Conservation (phyloP, 1,284 basidiomycete species). For the Cryptococcus jaspeensis region DNA sequence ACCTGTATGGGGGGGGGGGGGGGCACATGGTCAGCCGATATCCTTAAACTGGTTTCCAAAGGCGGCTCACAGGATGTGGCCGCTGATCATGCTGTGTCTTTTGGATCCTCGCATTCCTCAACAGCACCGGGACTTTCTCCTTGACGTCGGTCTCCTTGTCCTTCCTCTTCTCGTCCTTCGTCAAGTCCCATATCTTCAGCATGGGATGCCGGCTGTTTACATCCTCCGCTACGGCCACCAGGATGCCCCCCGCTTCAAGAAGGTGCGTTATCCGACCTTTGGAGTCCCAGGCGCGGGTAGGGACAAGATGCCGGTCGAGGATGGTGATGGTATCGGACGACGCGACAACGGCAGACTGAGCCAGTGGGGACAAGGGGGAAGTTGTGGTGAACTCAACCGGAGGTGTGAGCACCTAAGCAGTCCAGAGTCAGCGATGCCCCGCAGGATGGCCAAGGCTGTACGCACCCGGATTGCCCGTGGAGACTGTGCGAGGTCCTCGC, state of each 20-base stretch:
- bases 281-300: slow-evolving; percentile 66
- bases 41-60: slow-evolving; percentile 4
- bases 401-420: slow-evolving; percentile 25
- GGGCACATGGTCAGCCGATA: neutral
- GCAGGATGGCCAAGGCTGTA: neutral
- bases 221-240: slow-evolving; percentile 86
- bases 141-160: slow-evolving; percentile 32
- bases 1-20: slow-evolving; percentile 56
- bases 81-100: slow-evolving; percentile 63
- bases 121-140: slow-evolving; percentile 59
- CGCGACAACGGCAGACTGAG: slow-evolving; percentile 38
- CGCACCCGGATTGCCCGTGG: slow-evolving; percentile 74
- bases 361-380: slow-evolving; percentile 35
- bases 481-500: slow-evolving; percentile 68
- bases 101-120: slow-evolving; percentile 70
- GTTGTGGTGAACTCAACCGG: slow-evolving; percentile 40
- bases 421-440: neutral
- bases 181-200: slow-evolving; percentile 86
- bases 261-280: slow-evolving; percentile 53
- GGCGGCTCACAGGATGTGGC: slow-evolving; percentile 69
- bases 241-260: slow-evolving; percentile 69
- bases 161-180: slow-evolving; percentile 70
- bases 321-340: slow-evolving; percentile 36
- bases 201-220: slow-evolving; percentile 68
- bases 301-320: slow-evolving; percentile 71